Evolutionary conservation across 495 filamentous ascomycete species (phyloP), one percentile per base, ranked within the genome.

Genomic region (Immersiella caudata): DNA sequence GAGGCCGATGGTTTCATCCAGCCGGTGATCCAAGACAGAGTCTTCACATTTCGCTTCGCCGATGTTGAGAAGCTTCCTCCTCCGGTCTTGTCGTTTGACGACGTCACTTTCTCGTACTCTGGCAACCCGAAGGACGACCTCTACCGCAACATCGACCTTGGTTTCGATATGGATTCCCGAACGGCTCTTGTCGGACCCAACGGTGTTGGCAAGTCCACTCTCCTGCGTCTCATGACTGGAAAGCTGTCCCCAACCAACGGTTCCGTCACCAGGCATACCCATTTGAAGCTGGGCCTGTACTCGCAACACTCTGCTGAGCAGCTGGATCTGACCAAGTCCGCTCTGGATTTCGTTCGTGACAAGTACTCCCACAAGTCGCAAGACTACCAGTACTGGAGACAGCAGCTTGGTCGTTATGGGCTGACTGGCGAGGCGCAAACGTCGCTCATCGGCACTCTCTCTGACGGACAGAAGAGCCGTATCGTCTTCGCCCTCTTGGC

Each of bases 361-460:
- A 97, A 95, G 82, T 97, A 97, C 82, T 79, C 82, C 67, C 84
- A 89, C 70, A 91, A 93, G 80, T 90, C 86, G 65, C 95, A 99
- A 77, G 95, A 99, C 76, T 97, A 97, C 86, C 95, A 99, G 82
- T 99, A 96, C 85, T 99, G 95, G 95, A 86, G 95, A 73, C 96
- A 98, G 82, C 93, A 95, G 83, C 91, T 99, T 26, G 95, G 95
- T 70, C 86, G 88, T 69, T 99, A 98, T 75, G 95, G 95, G 76
- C 85, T 99, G 58, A 89, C 86, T 29, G 95, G 95, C 76, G 92
- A 97, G 68, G 81, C 92, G 62, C 95, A 99, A 84, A 99, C 96
- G 20, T 93, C 95, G 63, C 85, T 97, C 71, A 99, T 99, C 87
- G 95, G 95, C 62, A 99, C 95, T 14, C 81, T 99, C 66, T 98